phyloP scores from a whole-genome alignment of 2,329 filamentous ascomycete species.

The Xylariaceae sp. region DNA sequence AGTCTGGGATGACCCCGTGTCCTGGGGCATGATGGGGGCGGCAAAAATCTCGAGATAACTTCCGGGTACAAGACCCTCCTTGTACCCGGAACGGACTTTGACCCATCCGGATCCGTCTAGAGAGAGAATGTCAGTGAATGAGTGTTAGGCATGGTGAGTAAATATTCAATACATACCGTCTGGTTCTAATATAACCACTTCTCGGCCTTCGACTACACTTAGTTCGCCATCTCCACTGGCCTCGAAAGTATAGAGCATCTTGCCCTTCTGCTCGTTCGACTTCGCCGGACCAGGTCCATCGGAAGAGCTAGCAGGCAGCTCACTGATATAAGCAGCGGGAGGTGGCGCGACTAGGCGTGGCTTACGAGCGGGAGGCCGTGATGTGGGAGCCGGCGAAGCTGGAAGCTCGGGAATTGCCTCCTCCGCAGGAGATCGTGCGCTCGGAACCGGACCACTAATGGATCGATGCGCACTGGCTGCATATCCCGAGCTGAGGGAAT shows the following conservation, averaged over 20 bases:
- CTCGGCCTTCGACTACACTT: conserved; percentile 69
- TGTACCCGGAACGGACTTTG: conserved; percentile 68
- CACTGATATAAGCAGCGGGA: conserved; percentile 71
- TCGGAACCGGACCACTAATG: conserved; percentile 51
- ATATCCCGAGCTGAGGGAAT: conserved; percentile 82
- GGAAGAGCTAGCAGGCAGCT: conserved; percentile 50
- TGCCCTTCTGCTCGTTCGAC: conserved; percentile 61
- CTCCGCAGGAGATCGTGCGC: conserved; percentile 45
- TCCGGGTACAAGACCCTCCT: conserved; percentile 81
- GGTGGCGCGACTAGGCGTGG: conserved; percentile 83
- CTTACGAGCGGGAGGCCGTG: conserved; percentile 51
- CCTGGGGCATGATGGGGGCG: conserved; percentile 41
- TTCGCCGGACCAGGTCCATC: conserved; percentile 38
- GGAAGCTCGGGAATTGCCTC: conserved; percentile 44
- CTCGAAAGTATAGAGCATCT: conserved; percentile 86
- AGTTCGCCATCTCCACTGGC: conserved; percentile 77
- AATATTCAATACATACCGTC: conserved; percentile 65
- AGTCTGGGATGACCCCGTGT: conserved; percentile 40
- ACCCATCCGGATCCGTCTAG: conserved; percentile 89
- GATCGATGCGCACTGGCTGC: conserved; percentile 73
- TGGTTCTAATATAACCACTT: conserved; percentile 72
- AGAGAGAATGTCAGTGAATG: conserved; percentile 26
- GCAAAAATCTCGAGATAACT: conserved; percentile 70
- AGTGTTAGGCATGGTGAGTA: conserved; percentile 12
- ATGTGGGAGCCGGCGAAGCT: conserved; percentile 24